Evolutionary conservation across 192 early-diverging fungal genomes (phyloP), one percentile per base, ranked within the genome.

Genomic region (Nowakowskiella sp.): DNA sequence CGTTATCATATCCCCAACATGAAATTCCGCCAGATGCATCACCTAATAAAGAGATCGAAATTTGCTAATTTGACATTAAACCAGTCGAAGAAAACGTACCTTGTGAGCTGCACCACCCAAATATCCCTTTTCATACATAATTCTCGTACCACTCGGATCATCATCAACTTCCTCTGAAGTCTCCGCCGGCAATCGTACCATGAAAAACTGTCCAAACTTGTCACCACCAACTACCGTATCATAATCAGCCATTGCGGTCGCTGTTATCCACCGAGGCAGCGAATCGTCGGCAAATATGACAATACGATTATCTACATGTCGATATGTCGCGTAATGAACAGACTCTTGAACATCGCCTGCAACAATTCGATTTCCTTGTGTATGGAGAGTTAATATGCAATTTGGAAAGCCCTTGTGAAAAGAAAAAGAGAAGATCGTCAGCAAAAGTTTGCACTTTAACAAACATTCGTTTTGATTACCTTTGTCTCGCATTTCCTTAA

Each of bases 181-280:
- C 4, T 76, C 67, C 22, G 70, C 50, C 1, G 89, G 78, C 52
- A 90, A 62, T 21, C 96, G 77, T 46, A 83, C 56, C 7, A 89
- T 82, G 47, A 84, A 85, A 21, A 99, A 67, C 54, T 94, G 94
- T 28, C 96, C 96, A 82, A 99, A 99, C 66, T 94, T 92, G 78
- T 99, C 96, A 16, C 88, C 94, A 13, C 81, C 86, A 3, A 80
- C 87, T 3, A 94, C 78, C 3, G 96, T 96, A 57, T 95, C 87
- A 58, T 92, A 94, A 68, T 96, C 92, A 28, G 91, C 64, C 77
- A 94, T 84, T 6, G 73, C 56, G 8, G 86, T 73, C 22, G 76
- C 65, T 10, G 92, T 91, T 32, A 88, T 80, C 81, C 85, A 92
- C 43, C 92, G 80, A 42, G 88, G 87, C 19, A 81, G 64, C n/a